Conservation (phyloP, 179 eudicot species). For the Sideroxylon spinosum region DNA sequence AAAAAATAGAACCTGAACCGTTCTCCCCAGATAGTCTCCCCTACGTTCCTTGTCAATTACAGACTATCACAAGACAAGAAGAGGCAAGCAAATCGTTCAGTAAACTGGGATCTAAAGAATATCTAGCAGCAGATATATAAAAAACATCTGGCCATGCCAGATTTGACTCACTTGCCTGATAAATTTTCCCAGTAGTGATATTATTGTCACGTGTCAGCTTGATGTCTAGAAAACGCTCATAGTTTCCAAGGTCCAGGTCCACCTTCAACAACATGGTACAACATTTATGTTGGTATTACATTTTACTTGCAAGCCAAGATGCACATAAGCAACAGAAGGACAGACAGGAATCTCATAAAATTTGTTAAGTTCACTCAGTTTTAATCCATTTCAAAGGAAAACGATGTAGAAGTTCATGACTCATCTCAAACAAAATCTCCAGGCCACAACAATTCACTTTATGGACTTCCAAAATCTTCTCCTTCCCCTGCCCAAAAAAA, state of each 20-base stretch:
- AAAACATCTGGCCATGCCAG: background rate
- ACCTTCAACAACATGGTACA: conserved; percentile 42
- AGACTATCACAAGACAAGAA: conserved; percentile 40
- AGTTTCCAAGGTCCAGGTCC: conserved; percentile 99
- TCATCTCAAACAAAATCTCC: background rate
- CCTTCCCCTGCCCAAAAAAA: background rate
- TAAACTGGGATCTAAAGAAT: conserved; percentile 6
- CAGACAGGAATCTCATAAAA: background rate
- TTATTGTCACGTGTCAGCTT: conserved; percentile 88
- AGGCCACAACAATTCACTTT: background rate
- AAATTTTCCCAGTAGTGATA: conserved; percentile 96
- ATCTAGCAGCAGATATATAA: background rate
- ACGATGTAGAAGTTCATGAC: background rate
- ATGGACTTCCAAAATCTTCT: background rate
- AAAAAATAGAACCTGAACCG: conserved; percentile 66
- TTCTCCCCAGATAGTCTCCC: conserved; percentile 95
- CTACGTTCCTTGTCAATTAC: conserved; percentile 90
- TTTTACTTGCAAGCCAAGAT: background rate
- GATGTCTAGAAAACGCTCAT: conserved; percentile 89
- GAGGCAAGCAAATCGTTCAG: conserved; percentile 13
- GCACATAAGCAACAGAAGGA: conserved; percentile 19
- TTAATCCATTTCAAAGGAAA: background rate
- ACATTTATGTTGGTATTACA: background rate
- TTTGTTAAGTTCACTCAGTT: background rate
- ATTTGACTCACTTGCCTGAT: conserved; percentile 52